Percentiles rank a stretch among this genome's conserved stretches.
phyloP scores from a whole-genome alignment of 2,329 filamentous ascomycete genomes.

The Exophiala dermatitidis region DNA sequence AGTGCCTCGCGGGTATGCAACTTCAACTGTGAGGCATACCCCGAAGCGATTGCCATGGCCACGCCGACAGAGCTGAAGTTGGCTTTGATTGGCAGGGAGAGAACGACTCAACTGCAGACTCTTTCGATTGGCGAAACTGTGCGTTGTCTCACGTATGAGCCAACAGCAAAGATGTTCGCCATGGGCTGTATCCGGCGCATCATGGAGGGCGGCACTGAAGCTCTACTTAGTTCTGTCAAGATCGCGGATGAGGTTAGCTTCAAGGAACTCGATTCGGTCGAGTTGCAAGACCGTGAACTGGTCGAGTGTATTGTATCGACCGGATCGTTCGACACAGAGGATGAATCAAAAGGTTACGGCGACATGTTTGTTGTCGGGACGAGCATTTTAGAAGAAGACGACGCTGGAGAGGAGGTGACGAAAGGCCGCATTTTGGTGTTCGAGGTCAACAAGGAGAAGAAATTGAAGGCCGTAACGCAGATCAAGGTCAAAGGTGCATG shows the following conservation, averaged over 20 bases:
- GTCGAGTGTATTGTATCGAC: constrained; percentile 78
- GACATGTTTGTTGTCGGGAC: constrained; percentile 84
- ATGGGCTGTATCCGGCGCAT: constrained; percentile 76
- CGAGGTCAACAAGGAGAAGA: constrained; percentile 64
- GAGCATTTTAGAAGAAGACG: constrained; percentile 59
- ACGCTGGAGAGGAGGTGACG: constrained; percentile 48
- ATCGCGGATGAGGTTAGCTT: constrained; percentile 89
- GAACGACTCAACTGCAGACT: constrained; percentile 80
- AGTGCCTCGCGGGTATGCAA: constrained; percentile 73
- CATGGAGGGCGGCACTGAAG: constrained; percentile 63
- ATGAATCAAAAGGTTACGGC: constrained; percentile 52
- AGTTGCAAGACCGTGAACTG: constrained; percentile 62
- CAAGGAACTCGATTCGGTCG: constrained; percentile 64
- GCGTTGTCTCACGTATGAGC: constrained; percentile 77
- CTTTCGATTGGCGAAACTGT: constrained; percentile 75
- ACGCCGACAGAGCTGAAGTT: constrained; percentile 71
- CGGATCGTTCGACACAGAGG: constrained; percentile 47
- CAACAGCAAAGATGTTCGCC: constrained; percentile 70
- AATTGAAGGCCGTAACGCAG: constrained; percentile 64
- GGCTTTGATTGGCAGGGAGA: constrained; percentile 70
- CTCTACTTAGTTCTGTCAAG: constrained; percentile 71
- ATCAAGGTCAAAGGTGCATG: constrained; percentile 71
- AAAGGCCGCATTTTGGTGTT: constrained; percentile 73
- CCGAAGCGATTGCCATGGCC: constrained; percentile 71
- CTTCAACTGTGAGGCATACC: constrained; percentile 75